These are phyloP conservation scores for Termitomyces sp. DNA, from an alignment of 768 basidiomycete genomes.

Conservation along the genomic window DNA sequence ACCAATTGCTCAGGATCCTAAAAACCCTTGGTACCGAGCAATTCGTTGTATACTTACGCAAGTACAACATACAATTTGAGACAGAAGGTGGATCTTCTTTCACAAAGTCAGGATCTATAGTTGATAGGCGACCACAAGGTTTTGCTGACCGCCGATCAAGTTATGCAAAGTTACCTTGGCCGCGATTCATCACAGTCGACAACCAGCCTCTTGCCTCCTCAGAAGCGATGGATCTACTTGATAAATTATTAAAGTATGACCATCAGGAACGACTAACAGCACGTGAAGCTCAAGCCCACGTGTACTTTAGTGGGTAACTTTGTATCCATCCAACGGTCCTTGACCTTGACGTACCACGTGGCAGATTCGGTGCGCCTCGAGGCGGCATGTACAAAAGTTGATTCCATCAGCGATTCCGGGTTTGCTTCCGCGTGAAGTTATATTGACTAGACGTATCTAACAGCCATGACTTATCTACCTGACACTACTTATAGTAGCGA, in stretches of 20 bases:
- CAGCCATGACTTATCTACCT: constrained; percentile 2
- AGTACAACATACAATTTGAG: constrained; percentile 63
- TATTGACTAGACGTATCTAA: background rate
- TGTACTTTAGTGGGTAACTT: constrained; percentile 51
- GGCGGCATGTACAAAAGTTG: constrained; percentile 36
- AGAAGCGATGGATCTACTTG: constrained; percentile 63
- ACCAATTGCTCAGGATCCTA: constrained; percentile 66
- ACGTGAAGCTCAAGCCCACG: constrained; percentile 59
- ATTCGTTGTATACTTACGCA: constrained; percentile 54
- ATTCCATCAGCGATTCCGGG: constrained; percentile 43
- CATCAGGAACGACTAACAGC: constrained; percentile 66
- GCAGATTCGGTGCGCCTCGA: constrained; percentile 45
- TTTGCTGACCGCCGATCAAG: constrained; percentile 19
- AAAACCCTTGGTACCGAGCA: constrained; percentile 65
- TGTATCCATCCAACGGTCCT: constrained; percentile 4
- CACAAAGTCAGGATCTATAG: constrained; percentile 29
- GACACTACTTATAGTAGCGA: constrained; percentile 9
- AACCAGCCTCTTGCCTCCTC: constrained; percentile 53
- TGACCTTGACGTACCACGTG: constrained; percentile 13
- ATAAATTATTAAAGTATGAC: constrained; percentile 63
- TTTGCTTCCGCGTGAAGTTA: constrained; percentile 33
- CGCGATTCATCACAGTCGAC: constrained; percentile 51
- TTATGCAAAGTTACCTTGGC: constrained; percentile 64
- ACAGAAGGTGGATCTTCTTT: constrained; percentile 55
- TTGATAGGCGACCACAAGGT: background rate